Base-by-base conservation (phyloP, 768 basidiomycete genomes). In the Tephrocybe sp. region DNA sequence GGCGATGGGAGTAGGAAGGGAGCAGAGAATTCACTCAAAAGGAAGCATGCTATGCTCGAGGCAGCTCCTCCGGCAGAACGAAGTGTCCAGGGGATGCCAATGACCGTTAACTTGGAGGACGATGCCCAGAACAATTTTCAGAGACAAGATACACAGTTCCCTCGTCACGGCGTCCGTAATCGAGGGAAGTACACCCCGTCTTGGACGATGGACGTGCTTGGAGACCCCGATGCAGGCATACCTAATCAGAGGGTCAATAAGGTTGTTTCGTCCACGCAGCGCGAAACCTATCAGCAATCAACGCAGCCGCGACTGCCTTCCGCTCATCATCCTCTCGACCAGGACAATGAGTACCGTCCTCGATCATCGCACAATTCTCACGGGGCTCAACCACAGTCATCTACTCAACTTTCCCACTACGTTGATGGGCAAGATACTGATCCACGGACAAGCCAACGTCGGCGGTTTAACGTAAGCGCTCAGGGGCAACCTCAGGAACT, bases 111-210 rank as follows among this genome's bases (percentile, higher is more conserved):
- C 16, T 26, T 19, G 35, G 4, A 26, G 26, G 30, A 39, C 23
- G 22, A n/a, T 9, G 13, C 30, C 11, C 10, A 13, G 26, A 23
- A 9, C 36, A 48, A 48, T 35, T 19, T 23, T 19, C 44, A 43
- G 30, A 32, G n/a, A 55, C n/a, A 45, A 57, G 39, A 44, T 8
- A 1, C 53, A 51, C 35, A 43, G 36, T 1, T 26, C 50, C 44
- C 9, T 13, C 51, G 72, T 19, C 62, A 76, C 9, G 78, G 79
- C 33, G 68, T 79, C 39, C 79, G 80, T 13, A 65, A 76, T 9
- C 72, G 79, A 12, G 69, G 67, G 39, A 72, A 72, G 52, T 65
- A 68, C 6, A 48, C 52, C 26, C 45, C 62, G 6, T 49, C 56
- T 1, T 56, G 56, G 55, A 48, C 52, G 51, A 45, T 45, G 38